Conservation (phyloP, 768 basidiomycete genomes). For the Bullera alba region DNA sequence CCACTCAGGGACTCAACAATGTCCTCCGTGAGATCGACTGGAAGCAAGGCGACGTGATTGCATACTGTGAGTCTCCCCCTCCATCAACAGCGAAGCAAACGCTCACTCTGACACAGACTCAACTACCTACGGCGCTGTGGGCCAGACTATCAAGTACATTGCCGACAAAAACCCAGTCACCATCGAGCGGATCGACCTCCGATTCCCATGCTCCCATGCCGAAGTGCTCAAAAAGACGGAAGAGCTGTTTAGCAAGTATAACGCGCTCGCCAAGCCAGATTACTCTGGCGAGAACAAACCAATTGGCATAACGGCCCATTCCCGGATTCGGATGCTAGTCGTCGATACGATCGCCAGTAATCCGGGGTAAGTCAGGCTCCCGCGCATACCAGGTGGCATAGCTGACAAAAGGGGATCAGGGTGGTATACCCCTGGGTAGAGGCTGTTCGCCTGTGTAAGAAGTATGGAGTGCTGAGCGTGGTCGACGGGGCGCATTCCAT, state of each 20-base stretch:
- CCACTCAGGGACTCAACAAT: constrained; percentile 61
- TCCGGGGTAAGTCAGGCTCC: constrained; percentile 50
- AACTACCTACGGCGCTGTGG: constrained; percentile 57
- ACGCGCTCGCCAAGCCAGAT: constrained; percentile 38
- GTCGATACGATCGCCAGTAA: constrained; percentile 62
- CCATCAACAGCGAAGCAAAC: not conserved
- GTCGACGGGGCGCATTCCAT: constrained; percentile 75
- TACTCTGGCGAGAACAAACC: constrained; percentile 19
- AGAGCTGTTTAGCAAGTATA: constrained; percentile 20
- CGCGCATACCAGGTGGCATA: not conserved
- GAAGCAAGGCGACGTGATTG: constrained; percentile 61
- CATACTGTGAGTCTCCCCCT: constrained; percentile 50
- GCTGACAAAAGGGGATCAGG: no score
- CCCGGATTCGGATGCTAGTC: constrained; percentile 57
- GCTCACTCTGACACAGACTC: constrained; percentile 46
- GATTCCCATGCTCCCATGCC: constrained; percentile 57
- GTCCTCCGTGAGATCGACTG: constrained; percentile 63
- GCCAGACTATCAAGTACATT: constrained; percentile 53
- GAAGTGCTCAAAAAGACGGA: constrained; percentile 51
- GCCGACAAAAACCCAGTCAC: constrained; percentile 56
- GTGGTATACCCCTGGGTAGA: constrained; percentile 63
- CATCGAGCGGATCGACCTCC: constrained; percentile 51
- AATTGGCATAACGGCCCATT: constrained; percentile 24
- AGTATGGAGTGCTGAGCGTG: constrained; percentile 60
- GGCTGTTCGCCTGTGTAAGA: constrained; percentile 59